Percentiles rank a stretch among this genome's conserved stretches.
Evolutionary conservation across 2,329 filamentous ascomycete genomes (phyloP).

Genomic region (Colletotrichum chrysophilum): DNA sequence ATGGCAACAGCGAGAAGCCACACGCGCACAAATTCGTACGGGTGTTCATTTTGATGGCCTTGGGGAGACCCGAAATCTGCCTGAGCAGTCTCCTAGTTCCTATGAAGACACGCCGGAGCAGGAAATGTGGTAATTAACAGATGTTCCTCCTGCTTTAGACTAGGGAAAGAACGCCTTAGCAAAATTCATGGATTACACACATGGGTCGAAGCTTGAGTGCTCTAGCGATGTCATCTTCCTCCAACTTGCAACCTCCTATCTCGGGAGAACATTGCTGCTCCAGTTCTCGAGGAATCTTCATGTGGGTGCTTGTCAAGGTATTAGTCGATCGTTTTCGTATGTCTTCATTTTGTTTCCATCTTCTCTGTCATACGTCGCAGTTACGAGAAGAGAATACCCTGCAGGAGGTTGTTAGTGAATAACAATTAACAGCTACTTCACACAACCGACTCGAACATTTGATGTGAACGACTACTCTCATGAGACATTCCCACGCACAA

Average conservation of each 20-base stretch:
- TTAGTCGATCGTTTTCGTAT: neutral
- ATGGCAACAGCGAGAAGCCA: neutral
- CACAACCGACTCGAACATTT: neutral
- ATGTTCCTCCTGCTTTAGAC: neutral
- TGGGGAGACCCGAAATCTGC: neutral
- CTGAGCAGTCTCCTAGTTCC: neutral
- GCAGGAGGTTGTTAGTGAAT: neutral
- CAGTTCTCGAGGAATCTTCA: neutral
- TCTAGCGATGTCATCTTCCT: neutral
- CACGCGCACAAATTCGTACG: accelerated
- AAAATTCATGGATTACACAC: too few relatives aligned
- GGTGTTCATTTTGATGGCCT: neutral
- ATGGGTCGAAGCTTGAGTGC: neutral
- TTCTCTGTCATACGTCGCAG: neutral
- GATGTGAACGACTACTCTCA: neutral
- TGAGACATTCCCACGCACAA: neutral
- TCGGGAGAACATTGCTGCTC: neutral
- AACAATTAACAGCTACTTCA: neutral
- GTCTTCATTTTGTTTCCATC: neutral
- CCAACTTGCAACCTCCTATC: neutral
- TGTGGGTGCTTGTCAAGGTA: neutral
- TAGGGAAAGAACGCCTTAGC: accelerated
- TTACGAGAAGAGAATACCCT: accelerated
- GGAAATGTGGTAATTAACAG: neutral
- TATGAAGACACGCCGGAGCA: neutral